Evolutionary conservation across 208 protist genomes (phyloP), one percentile per base, ranked within the genome.

Genomic region (Entamoeba dispar): DNA sequence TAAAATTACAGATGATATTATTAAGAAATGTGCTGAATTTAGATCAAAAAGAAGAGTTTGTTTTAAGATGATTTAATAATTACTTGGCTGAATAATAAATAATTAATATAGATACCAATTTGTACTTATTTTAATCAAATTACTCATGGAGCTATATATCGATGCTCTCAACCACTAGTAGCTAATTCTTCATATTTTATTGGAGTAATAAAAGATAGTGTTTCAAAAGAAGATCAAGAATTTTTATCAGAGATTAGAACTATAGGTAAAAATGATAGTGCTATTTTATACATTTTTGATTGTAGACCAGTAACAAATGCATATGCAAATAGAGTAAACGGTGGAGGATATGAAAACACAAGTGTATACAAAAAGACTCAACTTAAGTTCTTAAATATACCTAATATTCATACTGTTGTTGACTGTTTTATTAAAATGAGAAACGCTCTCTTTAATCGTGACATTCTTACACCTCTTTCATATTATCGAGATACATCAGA

Each of bases 381-480:
- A 22, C 47, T 92, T 47, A 19, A 92, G 90, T 92, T 51, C 17
- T 47, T 92, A 10, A 50, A 50, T 22, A 92, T 92, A 2, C 94
- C 93, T 10, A 97, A 97, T 55, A 97, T 97, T 49, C 95, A 96
- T 90, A 93, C 93, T n/a, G 95, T 97, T 93, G 50, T 95, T 61
- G 93, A 95, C 19, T 93, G 50, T 49, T 94, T 94, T 27, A 27
- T 6, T 22, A 92, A 92, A 19, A 92, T 47, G 34, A 47, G 34
- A 47, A 92, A 47, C 8, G 61, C 61, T 31, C 61, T 86, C 8
- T 8, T 27, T 31, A 34, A 0, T 12, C 10, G 61, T 10, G 38
- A 91, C 27, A 47, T 34, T 1, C 8, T 86, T 0, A 31, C 61
- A 12, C 61, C 61, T 31, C 19, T 12, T 31, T 12, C 19, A 31